Base-by-base conservation (phyloP, 208 protist genomes). In the Leishmania aethiopica region DNA sequence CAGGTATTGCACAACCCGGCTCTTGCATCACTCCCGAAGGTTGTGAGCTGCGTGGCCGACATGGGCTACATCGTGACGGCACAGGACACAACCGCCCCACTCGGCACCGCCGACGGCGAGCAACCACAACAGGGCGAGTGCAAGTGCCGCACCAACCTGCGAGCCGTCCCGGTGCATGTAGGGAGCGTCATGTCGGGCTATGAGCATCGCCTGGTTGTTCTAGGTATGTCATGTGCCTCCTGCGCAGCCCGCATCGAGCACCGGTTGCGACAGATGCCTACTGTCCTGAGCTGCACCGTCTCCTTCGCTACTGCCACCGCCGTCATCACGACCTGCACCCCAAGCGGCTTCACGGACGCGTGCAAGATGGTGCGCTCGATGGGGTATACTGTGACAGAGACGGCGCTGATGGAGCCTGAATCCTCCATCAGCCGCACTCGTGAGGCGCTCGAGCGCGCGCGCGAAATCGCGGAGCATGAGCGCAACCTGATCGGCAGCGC, bases 181-280 rank as follows among this genome's bases (percentile, higher is more conserved):
- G 82, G 69, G 40, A 74, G 70, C 35, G 70, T 79, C 35, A 69
- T 78, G 37, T 84, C 77, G 11, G 81, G 67, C 47, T 83, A 84
- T 59, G 84, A 84, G 42, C 79, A 87, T 71, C 77, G 72, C 10
- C 49, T 96, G 5, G 45, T 93, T 19, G 84, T 98, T 51, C 67
- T 93, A 60, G 96, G 97, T 45, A 98, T 99, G 97, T 96, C 96
- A 55, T 99, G 97, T 83, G 89, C 88, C n/a, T 96, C 95, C 15
- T 99, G 97, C 81, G 95, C 96, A 37, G 87, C 90, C 25, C 91
- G 90, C 10, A 97, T 99, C 51, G 96, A 98, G 80, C 82, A 59
- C 71, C 76, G 79, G 8, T 76, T 98, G 35, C 45, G 28, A 15
- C 37, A 60, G 47, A 28, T 93, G 64, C 37, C 73, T 3, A 84